Evolutionary conservation across 2,329 filamentous ascomycete genomes (phyloP), one percentile per base, ranked within the genome.

Genomic region (Venturia pyrina): DNA sequence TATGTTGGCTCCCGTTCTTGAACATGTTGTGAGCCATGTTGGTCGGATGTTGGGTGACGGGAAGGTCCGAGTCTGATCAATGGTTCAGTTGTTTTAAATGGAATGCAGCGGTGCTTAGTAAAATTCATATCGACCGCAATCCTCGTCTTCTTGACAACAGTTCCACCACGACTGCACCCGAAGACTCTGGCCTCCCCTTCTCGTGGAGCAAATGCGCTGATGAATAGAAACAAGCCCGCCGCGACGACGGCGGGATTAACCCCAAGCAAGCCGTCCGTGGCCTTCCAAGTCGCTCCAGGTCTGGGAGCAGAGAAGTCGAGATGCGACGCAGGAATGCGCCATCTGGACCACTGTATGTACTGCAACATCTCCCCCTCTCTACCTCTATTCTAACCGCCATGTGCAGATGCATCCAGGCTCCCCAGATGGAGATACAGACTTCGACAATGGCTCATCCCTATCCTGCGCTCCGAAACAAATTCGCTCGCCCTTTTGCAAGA

Each of bases 401-500:
- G 6, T 24, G 48, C 73, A 96, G 92, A 96, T 78, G 91, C 89
- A 73, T 85, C 87, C 75, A 87, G 87, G 70, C 86, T 99, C 67
- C 93, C 95, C 65, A 77, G 78, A 83, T 98, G 95, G 95, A 88
- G 95, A 72, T 96, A 97, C 79, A 80, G 81, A 68, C 78, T 96
- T 70, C 91, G 95, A 75, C 89, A 96, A 76, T 81, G 81, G 71
- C 82, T 93, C 67, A 87, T 99, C 67, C 93, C 93, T 68, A 82
- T 98, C 67, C 87, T 98, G 66, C 88, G 95, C 75, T 93, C 89
- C 88, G 95, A 99, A 80, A 99, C 95, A 40, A 93, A 93, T 1
- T 95, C 96, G 77, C 87, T 99, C 21, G 93, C 93, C 66, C 88
- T 85, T 79, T 80, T 96, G 73, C 95, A 99, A 82, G 84, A 88